Percentiles rank a stretch among this genome's conserved stretches.
These are phyloP conservation scores for Torulaspora pretoriensis DNA, from an alignment of 1,139 yeast genomes.

Conservation along the genomic window DNA sequence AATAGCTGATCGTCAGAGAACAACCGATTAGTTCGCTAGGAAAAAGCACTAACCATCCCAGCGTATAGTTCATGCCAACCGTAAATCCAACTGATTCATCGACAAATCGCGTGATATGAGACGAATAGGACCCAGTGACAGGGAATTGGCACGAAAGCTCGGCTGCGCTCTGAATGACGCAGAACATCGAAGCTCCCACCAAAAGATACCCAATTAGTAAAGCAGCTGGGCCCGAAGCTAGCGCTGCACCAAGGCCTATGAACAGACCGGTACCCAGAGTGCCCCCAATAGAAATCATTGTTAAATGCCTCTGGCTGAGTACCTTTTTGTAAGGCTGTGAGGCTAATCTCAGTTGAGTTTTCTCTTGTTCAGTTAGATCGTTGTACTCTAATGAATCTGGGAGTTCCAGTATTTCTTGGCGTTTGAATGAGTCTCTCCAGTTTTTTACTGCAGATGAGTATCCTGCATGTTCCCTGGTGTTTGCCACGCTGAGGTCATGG, in stretches of 20 bases:
- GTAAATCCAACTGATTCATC: conserved; percentile 62
- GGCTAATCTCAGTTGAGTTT: conserved; percentile 43
- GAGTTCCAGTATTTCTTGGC: conserved; percentile 35
- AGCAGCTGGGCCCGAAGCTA: conserved; percentile 58
- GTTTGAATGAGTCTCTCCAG: conserved; percentile 40
- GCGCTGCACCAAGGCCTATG: conserved; percentile 58
- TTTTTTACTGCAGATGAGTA: conserved; percentile 22
- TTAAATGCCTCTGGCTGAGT: conserved; percentile 57
- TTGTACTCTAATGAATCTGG: conserved; percentile 50
- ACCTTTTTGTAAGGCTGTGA: conserved; percentile 58
- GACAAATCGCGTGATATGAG: conserved; percentile 56
- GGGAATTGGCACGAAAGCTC: conserved; percentile 65
- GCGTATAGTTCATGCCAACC: conserved; percentile 39
- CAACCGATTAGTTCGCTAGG: conserved; percentile 61
- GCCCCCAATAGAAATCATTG: conserved; percentile 63
- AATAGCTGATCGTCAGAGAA: conserved; percentile 51
- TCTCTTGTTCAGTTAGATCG: conserved; percentile 56
- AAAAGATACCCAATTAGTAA: conserved; percentile 50
- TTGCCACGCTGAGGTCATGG: too few relatives aligned
- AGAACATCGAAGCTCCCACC: conserved; percentile 49
- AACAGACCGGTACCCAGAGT: conserved; percentile 60
- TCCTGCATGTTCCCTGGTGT: too few relatives aligned
- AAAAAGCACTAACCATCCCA: conserved; percentile 48
- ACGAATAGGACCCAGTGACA: conserved; percentile 62
- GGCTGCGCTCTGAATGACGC: conserved; percentile 62